Evolutionary conservation across 352 stramenopile species (phyloP).

Genomic region (Peronospora tabacina): DNA sequence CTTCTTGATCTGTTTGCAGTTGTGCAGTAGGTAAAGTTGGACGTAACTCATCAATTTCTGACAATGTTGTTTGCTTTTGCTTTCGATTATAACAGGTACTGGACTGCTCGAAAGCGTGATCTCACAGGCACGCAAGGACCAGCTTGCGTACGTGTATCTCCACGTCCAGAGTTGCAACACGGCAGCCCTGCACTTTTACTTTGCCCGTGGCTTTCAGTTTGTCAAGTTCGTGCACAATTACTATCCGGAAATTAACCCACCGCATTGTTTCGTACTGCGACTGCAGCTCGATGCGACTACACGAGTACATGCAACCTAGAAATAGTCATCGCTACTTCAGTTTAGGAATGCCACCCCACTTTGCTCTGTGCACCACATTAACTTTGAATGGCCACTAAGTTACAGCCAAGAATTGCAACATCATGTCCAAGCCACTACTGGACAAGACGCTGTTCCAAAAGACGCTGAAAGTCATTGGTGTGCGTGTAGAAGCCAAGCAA

Average conservation of each 20-base stretch:
- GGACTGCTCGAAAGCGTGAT: slow-evolving; percentile 41
- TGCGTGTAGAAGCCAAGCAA: slow-evolving; percentile 76
- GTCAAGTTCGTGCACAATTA: slow-evolving; percentile 88
- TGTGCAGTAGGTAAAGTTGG: too few species aligned
- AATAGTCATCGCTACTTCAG: slow-evolving; percentile 4
- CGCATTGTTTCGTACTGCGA: slow-evolving; percentile 89
- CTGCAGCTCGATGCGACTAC: slow-evolving; percentile 31
- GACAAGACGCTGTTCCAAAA: slow-evolving; percentile 66
- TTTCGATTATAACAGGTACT: slow-evolving; percentile 32
- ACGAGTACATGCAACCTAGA: too few species aligned
- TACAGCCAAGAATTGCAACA: background rate
- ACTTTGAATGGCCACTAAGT: slow-evolving; percentile 12
- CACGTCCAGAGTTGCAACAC: slow-evolving; percentile 91
- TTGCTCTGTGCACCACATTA: slow-evolving; percentile 13
- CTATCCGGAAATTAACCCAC: slow-evolving; percentile 90
- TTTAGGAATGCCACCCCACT: background rate
- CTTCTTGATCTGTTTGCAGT: background rate
- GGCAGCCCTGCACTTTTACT: slow-evolving; percentile 89
- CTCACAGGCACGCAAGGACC: slow-evolving; percentile 23
- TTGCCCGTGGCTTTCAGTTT: slow-evolving; percentile 74
- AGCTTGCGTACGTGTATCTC: slow-evolving; percentile 68
- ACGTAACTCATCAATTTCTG: too few species aligned
- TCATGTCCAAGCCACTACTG: slow-evolving; percentile 32
- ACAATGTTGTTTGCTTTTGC: too few species aligned
- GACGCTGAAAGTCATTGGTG: slow-evolving; percentile 60